phyloP scores from a whole-genome alignment of 352 stramenopile species.

The Pythium periplocum region DNA sequence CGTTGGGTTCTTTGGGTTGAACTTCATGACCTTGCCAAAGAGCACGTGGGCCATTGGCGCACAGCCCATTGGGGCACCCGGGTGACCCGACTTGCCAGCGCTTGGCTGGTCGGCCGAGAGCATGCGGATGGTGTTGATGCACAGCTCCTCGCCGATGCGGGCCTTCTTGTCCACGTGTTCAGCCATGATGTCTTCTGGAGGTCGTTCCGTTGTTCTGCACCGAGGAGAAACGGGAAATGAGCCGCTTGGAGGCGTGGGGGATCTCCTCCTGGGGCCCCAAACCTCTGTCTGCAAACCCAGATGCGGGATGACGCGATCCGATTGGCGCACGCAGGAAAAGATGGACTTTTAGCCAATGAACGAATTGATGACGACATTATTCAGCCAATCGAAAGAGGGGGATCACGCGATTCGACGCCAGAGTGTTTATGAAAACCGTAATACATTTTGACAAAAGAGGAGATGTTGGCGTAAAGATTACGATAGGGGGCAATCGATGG shows the following conservation, averaged over 20 bases:
- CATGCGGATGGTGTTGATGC: conserved; percentile 98
- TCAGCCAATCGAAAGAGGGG: not conserved
- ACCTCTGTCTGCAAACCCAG: too few species aligned
- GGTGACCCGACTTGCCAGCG: conserved; percentile 97
- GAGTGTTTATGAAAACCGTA: not conserved
- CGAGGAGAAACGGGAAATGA: not conserved
- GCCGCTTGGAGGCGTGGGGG: not conserved
- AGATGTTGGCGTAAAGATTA: not conserved
- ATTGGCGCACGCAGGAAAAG: not conserved
- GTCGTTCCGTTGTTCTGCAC: not conserved
- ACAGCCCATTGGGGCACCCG: conserved; percentile 97
- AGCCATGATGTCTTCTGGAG: conserved; percentile 30
- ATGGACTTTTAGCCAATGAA: not conserved
- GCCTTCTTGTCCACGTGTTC: conserved; percentile 81
- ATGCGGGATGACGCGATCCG: not conserved
- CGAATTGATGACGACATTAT: not conserved
- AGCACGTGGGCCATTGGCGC: conserved; percentile 98
- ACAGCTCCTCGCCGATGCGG: conserved; percentile 81
- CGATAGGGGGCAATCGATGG: not conserved
- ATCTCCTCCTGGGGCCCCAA: not conserved
- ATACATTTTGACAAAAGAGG: not conserved
- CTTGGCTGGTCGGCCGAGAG: conserved; percentile 97
- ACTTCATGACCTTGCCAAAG: conserved; percentile 91
- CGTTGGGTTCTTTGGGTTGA: conserved; percentile 82
- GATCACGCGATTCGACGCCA: not conserved